A percentile compares a stretch with the other conserved stretches of the same genome.
These are phyloP conservation scores for Hymenotorrendiella dingleyae DNA, from an alignment of 2,329 filamentous ascomycete genomes.

Conservation along the genomic window DNA sequence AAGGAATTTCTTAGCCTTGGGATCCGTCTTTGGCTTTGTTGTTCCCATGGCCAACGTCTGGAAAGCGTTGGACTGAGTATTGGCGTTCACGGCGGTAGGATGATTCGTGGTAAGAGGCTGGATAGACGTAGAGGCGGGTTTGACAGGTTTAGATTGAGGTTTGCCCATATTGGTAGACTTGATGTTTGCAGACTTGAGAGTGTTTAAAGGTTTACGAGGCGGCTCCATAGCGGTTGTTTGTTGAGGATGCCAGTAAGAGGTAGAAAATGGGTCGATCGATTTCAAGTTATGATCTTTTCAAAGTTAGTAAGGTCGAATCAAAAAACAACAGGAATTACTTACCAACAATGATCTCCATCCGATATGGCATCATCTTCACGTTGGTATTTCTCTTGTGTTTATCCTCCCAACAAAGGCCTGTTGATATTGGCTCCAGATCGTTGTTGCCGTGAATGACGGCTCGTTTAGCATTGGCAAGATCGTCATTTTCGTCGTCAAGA, in stretches of 20 bases:
- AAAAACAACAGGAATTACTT: constrained; percentile 5
- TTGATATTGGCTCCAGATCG: constrained; percentile 69
- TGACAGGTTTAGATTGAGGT: constrained; percentile 10
- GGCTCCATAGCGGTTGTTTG: constrained; percentile 27
- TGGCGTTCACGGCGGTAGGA: too few species aligned
- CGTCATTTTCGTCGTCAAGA: constrained; percentile 63
- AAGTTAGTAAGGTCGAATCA: constrained; percentile 5
- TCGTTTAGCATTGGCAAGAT: constrained; percentile 43
- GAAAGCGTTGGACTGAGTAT: too few species aligned
- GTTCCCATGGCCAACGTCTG: too few species aligned
- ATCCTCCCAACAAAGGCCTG: constrained; percentile 80
- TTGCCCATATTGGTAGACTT: constrained; percentile 4
- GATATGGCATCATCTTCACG: constrained; percentile 52
- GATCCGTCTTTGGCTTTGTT: constrained; percentile 5
- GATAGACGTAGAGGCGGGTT: neutral
- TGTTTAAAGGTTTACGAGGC: constrained; percentile 30
- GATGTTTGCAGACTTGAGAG: constrained; percentile 22
- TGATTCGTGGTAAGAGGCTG: neutral
- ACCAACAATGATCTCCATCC: constrained; percentile 61
- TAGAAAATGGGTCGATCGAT: constrained; percentile 80
- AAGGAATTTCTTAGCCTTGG: constrained; percentile 23
- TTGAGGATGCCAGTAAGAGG: constrained; percentile 61
- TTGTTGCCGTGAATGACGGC: constrained; percentile 46
- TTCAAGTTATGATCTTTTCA: constrained; percentile 32
- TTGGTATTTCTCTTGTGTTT: constrained; percentile 40